These are phyloP conservation scores for Hyphodiscus sp. DNA, from an alignment of 2,329 filamentous ascomycete species.

Conservation along the genomic window DNA sequence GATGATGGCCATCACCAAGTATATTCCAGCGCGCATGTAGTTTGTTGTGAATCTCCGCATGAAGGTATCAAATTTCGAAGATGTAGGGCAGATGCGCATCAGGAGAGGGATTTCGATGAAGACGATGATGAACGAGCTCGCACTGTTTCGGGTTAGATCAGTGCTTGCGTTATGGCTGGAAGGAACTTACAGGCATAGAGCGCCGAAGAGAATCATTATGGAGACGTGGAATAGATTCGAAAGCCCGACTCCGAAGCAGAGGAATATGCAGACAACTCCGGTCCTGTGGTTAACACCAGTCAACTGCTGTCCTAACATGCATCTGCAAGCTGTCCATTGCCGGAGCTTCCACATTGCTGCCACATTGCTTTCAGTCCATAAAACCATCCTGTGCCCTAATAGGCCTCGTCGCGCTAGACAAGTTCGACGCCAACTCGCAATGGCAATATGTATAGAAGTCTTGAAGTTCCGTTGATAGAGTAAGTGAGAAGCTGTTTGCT, in stretches of 20 bases:
- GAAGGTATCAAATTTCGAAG: constrained; percentile 75
- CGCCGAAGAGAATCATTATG: constrained; percentile 37
- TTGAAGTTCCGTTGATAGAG: not conserved
- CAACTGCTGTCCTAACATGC: constrained; percentile 9
- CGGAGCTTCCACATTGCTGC: not conserved
- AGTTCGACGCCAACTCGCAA: not conserved
- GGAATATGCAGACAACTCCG: constrained; percentile 63
- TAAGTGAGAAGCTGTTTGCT: constrained; percentile 31
- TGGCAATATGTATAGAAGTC: not conserved
- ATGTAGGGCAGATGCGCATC: constrained; percentile 95
- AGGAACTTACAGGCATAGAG: constrained; percentile 46
- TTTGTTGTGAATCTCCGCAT: constrained; percentile 93
- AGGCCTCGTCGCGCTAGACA: not conserved
- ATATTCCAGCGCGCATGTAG: constrained; percentile 90
- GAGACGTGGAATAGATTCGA: constrained; percentile 57
- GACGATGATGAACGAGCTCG: constrained; percentile 66
- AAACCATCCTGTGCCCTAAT: not conserved
- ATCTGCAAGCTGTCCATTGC: not conserved
- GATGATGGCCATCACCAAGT: constrained; percentile 69
- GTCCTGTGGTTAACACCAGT: constrained; percentile 42
- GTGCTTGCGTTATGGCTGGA: not conserved
- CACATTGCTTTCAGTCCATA: not conserved
- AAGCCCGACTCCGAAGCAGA: constrained; percentile 64
- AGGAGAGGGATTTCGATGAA: constrained; percentile 91
- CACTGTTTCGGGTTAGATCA: constrained; percentile 38